Base-by-base conservation (phyloP, 1,139 yeast species). In the Schwanniomyces etchellsii region DNA sequence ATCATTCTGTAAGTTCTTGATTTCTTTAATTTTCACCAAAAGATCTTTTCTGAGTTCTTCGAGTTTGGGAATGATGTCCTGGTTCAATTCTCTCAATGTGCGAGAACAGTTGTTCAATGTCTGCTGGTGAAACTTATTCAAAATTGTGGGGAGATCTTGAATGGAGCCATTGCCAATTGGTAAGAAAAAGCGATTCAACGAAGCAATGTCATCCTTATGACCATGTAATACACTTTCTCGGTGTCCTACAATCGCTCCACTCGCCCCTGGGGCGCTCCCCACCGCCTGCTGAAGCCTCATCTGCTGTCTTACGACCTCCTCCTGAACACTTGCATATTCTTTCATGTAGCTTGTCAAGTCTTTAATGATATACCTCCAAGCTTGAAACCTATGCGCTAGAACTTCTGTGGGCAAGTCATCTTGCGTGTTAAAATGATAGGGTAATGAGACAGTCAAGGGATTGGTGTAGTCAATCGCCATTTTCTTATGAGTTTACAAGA, bases 11-110 rank as follows among this genome's bases (percentile, higher is more conserved):
- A 88, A 61, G 33, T 82, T 74, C 50, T 79, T 82, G 45, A 89
- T 88, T 55, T 89, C 96, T 55, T 82, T 86, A 39, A 88, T 85
- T 51, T 89, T 88, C 30, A 85, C 78, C 37, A 82, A 57, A 37
- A 89, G 64, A 52, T 88, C 96, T 38, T 85, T 73, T 45, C 93
- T 73, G 45, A 89, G 67, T 46, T 84, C 95, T 50, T 86, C 96
- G 27, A 89, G 64, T 40, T 93, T 74, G 26, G 96, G 96, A 28
- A 89, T 75, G 12, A 86, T 75, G 22, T 76, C 71, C 28, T 66
- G 62, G 34, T 70, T 74, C 37, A 88, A 64, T 45, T 86, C 96
- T 50, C 80, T 81, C 16, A 85, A 72, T 0, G 88, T 73, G 35
- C 76, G 69, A 26, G 78, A 73, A 2, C 88, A 79, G 30, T 74